These are phyloP conservation scores for Tylopilus rubrobrunneus DNA, from an alignment of 768 basidiomycete species.

Conservation along the genomic window DNA sequence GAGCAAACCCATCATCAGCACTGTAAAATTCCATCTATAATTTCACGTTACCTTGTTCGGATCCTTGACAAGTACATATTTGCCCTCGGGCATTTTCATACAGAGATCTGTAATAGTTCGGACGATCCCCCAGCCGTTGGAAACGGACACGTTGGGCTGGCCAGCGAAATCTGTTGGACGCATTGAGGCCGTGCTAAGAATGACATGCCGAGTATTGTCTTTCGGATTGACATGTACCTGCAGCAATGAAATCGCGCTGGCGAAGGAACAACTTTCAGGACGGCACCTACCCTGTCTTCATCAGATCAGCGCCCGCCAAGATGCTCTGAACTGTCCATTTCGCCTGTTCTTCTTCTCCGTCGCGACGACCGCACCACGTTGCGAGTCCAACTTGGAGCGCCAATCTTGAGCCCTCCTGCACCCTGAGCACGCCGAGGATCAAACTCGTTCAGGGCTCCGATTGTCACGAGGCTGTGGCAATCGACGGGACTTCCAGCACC, in stretches of 20 bases:
- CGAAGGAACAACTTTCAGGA: too few relatives aligned
- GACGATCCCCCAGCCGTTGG: constrained; percentile 99
- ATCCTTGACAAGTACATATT: constrained; percentile 96
- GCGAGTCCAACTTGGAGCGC: constrained; percentile 94
- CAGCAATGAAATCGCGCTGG: constrained; percentile 8
- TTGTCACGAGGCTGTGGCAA: constrained; percentile 79
- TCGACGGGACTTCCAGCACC: constrained; percentile 58
- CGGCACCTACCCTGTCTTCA: constrained; percentile 89
- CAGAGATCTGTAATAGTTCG: constrained; percentile 91
- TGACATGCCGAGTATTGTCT: constrained; percentile 93
- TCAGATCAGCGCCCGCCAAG: constrained; percentile 88
- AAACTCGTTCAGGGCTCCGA: constrained; percentile 96
- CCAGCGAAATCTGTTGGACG: constrained; percentile 91
- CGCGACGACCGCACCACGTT: constrained; percentile 95
- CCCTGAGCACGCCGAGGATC: constrained; percentile 87
- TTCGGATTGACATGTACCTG: constrained; percentile 90
- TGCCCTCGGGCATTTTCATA: constrained; percentile 97
- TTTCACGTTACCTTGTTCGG: constrained; percentile 80
- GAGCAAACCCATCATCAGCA: constrained; percentile 9
- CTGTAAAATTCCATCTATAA: neutral
- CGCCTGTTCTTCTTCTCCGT: constrained; percentile 99
- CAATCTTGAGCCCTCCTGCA: constrained; percentile 95
- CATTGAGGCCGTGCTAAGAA: constrained; percentile 91
- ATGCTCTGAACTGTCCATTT: constrained; percentile 97
- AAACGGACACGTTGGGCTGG: constrained; percentile 91